Conservation (phyloP, 768 basidiomycete species). For the Hygrocybe coccinea region DNA sequence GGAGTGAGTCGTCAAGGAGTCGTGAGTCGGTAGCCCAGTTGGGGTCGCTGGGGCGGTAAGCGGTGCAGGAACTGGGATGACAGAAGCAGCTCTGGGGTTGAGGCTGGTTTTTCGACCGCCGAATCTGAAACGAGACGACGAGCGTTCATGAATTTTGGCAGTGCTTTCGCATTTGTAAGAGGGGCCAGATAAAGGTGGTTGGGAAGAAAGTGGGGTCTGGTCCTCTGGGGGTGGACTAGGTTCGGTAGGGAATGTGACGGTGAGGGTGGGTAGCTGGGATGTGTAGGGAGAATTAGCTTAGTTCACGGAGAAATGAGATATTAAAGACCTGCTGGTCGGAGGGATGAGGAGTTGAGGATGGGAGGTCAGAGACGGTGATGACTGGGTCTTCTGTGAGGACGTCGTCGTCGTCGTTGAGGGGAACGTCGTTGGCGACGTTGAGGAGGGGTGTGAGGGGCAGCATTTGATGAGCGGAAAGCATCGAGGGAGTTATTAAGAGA, state of each 20-base stretch:
- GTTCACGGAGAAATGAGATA: too few species aligned
- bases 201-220: constrained; percentile 24
- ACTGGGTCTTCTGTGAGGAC: constrained; percentile 4
- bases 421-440: constrained; percentile 18
- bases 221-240: constrained; percentile 16
- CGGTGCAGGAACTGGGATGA: neutral
- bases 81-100: neutral
- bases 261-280: too few species aligned
- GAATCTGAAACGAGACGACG: constrained; percentile 7
- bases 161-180: too few species aligned
- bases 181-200: constrained; percentile 24
- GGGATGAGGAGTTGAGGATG: too few species aligned
- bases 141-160: too few species aligned
- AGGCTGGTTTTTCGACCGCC: neutral
- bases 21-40: neutral
- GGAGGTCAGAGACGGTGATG: too few species aligned
- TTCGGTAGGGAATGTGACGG: too few species aligned
- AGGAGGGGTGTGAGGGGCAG: constrained; percentile 22
- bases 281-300: too few species aligned
- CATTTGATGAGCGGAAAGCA: neutral
- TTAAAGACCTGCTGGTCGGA: too few species aligned
- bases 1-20: constrained; percentile 12
- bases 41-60: too few species aligned
- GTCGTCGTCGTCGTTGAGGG: constrained; percentile 12
- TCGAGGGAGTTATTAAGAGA: constrained; percentile 27